A percentile compares a stretch with the other conserved stretches of the same genome.
Evolutionary conservation across 208 protist genomes (phyloP).

Genomic region (Leishmania martiniquensis): DNA sequence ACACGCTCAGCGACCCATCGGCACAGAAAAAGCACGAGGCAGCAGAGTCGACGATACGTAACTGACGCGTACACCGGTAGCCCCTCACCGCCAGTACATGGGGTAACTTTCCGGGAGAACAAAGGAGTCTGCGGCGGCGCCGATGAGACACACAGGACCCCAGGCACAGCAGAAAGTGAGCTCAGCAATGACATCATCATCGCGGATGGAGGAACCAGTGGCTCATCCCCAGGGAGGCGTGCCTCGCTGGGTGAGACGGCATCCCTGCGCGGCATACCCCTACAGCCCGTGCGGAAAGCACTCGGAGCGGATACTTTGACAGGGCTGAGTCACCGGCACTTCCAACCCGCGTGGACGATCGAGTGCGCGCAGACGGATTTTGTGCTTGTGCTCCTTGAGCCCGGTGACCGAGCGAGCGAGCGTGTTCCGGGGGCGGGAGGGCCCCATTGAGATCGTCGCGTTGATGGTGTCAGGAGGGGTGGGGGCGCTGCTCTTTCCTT

Average conservation of each 20-base stretch:
- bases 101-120: background rate
- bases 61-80: background rate
- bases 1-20: constrained; percentile 6
- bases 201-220: background rate
- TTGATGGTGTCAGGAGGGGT: background rate
- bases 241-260: background rate
- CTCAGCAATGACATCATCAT: background rate
- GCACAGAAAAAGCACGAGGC: constrained; percentile 8
- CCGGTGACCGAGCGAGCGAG: background rate
- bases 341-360: background rate
- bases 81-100: background rate
- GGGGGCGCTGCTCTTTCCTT: too few species aligned
- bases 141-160: background rate
- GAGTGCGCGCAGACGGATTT: background rate
- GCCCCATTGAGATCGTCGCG: too few species aligned
- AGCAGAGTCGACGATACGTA: constrained; percentile 1
- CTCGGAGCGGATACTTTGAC: background rate
- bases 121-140: background rate
- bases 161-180: background rate
- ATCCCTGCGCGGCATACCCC: background rate
- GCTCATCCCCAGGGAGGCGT: background rate
- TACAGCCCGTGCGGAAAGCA: background rate
- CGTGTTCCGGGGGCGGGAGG: too few species aligned
- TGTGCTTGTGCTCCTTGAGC: background rate
- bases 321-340: background rate